These are phyloP conservation scores for Aureobasidium lini DNA, from an alignment of 2,329 filamentous ascomycete genomes.

Conservation along the genomic window DNA sequence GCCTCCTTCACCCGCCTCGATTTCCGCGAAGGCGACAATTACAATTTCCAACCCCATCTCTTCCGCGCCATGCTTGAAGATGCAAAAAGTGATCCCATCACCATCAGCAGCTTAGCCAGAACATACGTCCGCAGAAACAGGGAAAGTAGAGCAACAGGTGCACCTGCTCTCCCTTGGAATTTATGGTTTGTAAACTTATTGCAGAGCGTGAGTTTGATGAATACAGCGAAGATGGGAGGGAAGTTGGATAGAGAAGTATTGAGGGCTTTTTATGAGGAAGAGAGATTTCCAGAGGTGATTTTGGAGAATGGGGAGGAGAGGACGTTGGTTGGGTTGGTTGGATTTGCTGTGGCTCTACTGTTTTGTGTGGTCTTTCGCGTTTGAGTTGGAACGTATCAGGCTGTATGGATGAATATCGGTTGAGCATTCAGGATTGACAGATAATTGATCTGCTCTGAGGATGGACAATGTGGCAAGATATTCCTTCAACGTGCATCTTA, in stretches of 20 bases:
- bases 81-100: slow-evolving; percentile 26
- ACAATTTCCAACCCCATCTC: slow-evolving; percentile 27
- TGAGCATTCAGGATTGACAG: no score
- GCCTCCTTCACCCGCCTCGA: slow-evolving; percentile 29
- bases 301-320: slow-evolving; percentile 20
- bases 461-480: no score
- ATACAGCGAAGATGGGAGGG: slow-evolving; percentile 17
- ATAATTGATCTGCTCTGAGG: no score
- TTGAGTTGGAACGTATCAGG: neutral
- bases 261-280: slow-evolving; percentile 25
- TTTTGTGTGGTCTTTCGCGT: slow-evolving; percentile 2
- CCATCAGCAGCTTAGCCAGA: slow-evolving; percentile 23
- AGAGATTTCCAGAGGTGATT: slow-evolving; percentile 24
- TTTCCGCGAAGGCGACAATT: slow-evolving; percentile 29
- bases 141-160: slow-evolving; percentile 20
- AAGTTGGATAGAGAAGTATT: slow-evolving; percentile 20
- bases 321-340: slow-evolving; percentile 20
- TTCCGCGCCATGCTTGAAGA: slow-evolving; percentile 26
- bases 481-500: no score
- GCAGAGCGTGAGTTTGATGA: slow-evolving; percentile 18
- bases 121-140: slow-evolving; percentile 24
- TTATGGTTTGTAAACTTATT: slow-evolving; percentile 26
- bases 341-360: slow-evolving; percentile 16
- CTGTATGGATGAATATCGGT: no score
- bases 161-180: slow-evolving; percentile 20